phyloP scores from a whole-genome alignment of 1,284 basidiomycete genomes.

The Ceratorhiza oryzae-sativae region DNA sequence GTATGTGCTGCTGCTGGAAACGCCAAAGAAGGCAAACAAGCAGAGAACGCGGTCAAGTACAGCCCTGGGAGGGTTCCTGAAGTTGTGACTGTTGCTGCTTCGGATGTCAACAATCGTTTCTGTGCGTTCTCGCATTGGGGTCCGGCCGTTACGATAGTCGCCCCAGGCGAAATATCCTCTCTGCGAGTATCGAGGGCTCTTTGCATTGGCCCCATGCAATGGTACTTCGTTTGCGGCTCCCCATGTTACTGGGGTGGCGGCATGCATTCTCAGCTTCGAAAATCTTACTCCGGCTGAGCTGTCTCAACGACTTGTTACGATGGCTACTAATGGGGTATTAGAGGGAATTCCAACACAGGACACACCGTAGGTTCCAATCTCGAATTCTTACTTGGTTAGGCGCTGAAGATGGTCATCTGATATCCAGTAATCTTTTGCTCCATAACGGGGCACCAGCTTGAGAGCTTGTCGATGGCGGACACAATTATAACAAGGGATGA shows the following conservation, averaged over 20 bases:
- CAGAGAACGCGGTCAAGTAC: conserved; percentile 50
- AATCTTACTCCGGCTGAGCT: too few species aligned
- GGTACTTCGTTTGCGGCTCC: not conserved
- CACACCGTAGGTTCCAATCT: too few species aligned
- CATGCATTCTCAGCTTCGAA: not conserved
- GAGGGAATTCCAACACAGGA: too few species aligned
- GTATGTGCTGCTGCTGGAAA: not conserved
- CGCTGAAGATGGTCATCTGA: too few species aligned
- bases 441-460: too few species aligned
- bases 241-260: not conserved
- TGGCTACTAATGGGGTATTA: too few species aligned
- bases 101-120: conserved; percentile 48
- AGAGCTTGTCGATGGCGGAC: too few species aligned
- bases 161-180: conserved; percentile 50
- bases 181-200: conserved; percentile 25
- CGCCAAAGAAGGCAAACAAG: conserved; percentile 43
- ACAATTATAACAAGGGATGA: too few species aligned
- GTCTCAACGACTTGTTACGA: too few species aligned
- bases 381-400: too few species aligned
- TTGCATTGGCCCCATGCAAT: not conserved
- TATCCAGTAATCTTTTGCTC: too few species aligned
- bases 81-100: conserved; percentile 52
- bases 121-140: conserved; percentile 60
- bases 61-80: conserved; percentile 49
- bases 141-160: conserved; percentile 51